A percentile compares a stretch with the other conserved stretches of the same genome.
phyloP scores from a whole-genome alignment of 371 early-diverging fungal genomes.

The Mortierella sp. region DNA sequence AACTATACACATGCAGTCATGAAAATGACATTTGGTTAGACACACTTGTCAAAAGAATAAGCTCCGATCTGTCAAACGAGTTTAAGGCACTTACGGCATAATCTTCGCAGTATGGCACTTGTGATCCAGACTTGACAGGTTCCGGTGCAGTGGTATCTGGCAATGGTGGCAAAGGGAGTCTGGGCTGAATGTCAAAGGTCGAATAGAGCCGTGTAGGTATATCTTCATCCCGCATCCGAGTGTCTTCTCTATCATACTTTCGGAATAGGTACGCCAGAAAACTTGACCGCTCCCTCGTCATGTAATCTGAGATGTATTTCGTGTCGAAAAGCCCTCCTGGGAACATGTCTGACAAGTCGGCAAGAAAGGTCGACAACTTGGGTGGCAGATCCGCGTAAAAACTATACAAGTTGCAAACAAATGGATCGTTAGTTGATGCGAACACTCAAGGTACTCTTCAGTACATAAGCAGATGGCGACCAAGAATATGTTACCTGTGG shows the following conservation, averaged over 20 bases:
- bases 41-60: neutral
- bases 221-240: slow-evolving; percentile 48
- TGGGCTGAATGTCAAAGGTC: slow-evolving; percentile 38
- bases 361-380: slow-evolving; percentile 74
- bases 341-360: slow-evolving; percentile 82
- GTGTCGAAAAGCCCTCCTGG: slow-evolving; percentile 93
- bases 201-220: slow-evolving; percentile 19
- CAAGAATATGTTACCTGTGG: slow-evolving; percentile 58
- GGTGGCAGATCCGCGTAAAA: slow-evolving; percentile 85
- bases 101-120: slow-evolving; percentile 28
- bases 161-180: slow-evolving; percentile 18
- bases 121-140: neutral
- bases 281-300: slow-evolving; percentile 71
- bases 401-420: slow-evolving; percentile 29
- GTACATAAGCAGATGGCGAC: neutral
- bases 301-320: slow-evolving; percentile 83
- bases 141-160: neutral
- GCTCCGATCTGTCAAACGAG: neutral
- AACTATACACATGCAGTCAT: slow-evolving; percentile 49
- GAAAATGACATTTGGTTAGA: neutral
- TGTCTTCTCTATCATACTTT: slow-evolving; percentile 72
- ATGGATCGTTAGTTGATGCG: neutral
- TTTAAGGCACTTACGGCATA: slow-evolving; percentile 44
- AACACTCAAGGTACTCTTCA: neutral
- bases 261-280: slow-evolving; percentile 87